Evolutionary conservation across 192 early-diverging fungal species (phyloP).

Genomic region (Chytriomyces confervae): DNA sequence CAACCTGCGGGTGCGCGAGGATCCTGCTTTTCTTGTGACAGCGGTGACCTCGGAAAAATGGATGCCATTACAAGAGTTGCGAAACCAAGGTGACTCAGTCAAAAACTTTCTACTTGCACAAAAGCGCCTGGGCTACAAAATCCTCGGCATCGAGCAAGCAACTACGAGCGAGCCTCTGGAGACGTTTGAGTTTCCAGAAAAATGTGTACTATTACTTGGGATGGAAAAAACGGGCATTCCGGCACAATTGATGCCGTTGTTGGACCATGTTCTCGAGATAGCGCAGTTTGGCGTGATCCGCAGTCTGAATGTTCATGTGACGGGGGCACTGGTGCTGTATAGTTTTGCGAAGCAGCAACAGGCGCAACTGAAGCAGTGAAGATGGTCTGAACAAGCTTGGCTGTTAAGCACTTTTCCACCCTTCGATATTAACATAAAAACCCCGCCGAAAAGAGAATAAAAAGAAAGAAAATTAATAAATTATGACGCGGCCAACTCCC

Average conservation of each 20-base stretch:
- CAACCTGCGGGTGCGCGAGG: constrained; percentile 52
- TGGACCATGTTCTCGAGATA: constrained; percentile 65
- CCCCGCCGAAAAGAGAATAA: too few relatives aligned
- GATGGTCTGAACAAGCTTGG: too few relatives aligned
- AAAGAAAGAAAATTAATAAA: too few relatives aligned
- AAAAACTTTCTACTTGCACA: constrained; percentile 48
- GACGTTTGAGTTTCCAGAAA: constrained; percentile 60
- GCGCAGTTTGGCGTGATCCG: constrained; percentile 66
- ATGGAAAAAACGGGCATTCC: constrained; percentile 65
- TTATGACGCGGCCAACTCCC: too few relatives aligned
- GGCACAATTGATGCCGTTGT: constrained; percentile 52
- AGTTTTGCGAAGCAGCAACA: constrained; percentile 57
- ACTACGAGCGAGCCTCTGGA: constrained; percentile 58
- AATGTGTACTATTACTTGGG: constrained; percentile 57
- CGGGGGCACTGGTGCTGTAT: constrained; percentile 60
- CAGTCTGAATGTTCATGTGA: constrained; percentile 68
- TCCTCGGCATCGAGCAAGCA: constrained; percentile 67
- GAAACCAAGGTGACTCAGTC: not conserved
- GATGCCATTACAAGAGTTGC: constrained; percentile 63
- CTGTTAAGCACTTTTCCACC: too few relatives aligned
- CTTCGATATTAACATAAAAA: too few relatives aligned
- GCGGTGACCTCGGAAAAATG: constrained; percentile 67
- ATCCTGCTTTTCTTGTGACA: constrained; percentile 53
- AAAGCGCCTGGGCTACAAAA: constrained; percentile 57
- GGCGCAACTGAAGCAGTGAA: not conserved